Evolutionary conservation across 768 basidiomycete species (phyloP).

Genomic region (Butyriboletus loyo): DNA sequence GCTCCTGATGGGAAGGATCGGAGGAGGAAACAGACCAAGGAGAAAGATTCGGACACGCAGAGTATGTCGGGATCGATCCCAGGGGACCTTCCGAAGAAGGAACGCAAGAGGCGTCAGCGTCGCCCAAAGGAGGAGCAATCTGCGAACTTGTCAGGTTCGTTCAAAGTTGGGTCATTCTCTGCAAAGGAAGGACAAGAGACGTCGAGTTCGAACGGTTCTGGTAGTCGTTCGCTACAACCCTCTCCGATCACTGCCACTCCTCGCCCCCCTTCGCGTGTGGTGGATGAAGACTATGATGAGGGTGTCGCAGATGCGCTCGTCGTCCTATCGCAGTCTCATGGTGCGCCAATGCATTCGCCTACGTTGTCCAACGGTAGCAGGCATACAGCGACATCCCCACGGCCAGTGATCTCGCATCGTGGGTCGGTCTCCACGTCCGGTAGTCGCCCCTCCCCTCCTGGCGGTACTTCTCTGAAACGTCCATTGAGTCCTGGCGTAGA

Average conservation of each 20-base stretch:
- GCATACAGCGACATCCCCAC: slow-evolving; percentile 46
- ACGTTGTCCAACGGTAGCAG: slow-evolving; percentile 58
- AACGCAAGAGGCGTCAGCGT: slow-evolving; percentile 49
- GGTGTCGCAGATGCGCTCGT: slow-evolving; percentile 86
- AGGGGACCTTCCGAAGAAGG: slow-evolving; percentile 52
- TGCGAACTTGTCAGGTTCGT: slow-evolving; percentile 32
- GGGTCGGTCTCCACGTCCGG: slow-evolving; percentile 66
- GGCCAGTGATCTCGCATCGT: slow-evolving; percentile 50
- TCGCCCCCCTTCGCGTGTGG: slow-evolving; percentile 58
- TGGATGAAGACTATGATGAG: slow-evolving; percentile 95
- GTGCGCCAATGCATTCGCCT: slow-evolving; percentile 44
- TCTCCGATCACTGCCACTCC: slow-evolving; percentile 64
- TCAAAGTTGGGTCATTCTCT: slow-evolving; percentile 33
- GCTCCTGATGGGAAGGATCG: slow-evolving; percentile 47
- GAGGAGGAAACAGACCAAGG: slow-evolving; percentile 43
- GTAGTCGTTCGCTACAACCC: slow-evolving; percentile 63
- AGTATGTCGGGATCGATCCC: slow-evolving; percentile 27
- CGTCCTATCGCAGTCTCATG: slow-evolving; percentile 50
- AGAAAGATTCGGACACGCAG: slow-evolving; percentile 44
- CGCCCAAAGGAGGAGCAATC: slow-evolving; percentile 44
- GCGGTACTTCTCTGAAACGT: slow-evolving; percentile 53
- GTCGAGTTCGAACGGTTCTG: slow-evolving; percentile 62
- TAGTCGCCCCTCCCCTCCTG: slow-evolving; percentile 63
- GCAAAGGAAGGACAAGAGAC: slow-evolving; percentile 56
- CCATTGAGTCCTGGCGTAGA: slow-evolving; percentile 67